These are phyloP conservation scores for Barnettozyma siamensis DNA, from an alignment of 805 yeast species.

Conservation along the genomic window DNA sequence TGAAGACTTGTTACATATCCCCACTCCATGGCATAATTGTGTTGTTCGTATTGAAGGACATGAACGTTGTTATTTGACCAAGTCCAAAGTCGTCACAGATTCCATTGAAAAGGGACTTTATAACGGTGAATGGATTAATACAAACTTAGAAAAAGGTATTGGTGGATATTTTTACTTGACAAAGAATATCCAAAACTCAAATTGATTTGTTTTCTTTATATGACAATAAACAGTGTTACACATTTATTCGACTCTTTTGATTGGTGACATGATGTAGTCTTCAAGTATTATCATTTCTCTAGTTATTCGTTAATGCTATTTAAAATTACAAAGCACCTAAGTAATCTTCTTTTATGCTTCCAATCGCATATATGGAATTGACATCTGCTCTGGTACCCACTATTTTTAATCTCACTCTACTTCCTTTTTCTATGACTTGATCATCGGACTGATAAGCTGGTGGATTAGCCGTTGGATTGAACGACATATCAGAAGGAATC, in stretches of 20 bases:
- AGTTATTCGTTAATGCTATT: constrained; percentile 3
- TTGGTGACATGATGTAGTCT: too few relatives aligned
- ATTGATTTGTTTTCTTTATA: too few relatives aligned
- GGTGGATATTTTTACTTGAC: constrained; percentile 28
- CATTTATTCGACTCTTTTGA: too few relatives aligned
- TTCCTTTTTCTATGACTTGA: constrained; percentile 90
- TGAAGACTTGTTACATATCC: constrained; percentile 54
- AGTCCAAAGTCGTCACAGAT: constrained; percentile 31
- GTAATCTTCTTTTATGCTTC: constrained; percentile 96
- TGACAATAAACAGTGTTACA: too few relatives aligned
- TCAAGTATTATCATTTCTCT: background rate
- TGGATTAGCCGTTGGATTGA: constrained; percentile 93
- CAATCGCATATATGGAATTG: constrained; percentile 94
- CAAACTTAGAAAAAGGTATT: constrained; percentile 26
- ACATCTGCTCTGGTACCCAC: constrained; percentile 98
- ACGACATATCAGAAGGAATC: constrained; percentile 90
- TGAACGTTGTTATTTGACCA: constrained; percentile 29
- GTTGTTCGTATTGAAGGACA: constrained; percentile 38
- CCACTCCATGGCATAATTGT: constrained; percentile 64
- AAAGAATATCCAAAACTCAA: constrained; percentile 1
- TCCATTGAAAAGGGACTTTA: constrained; percentile 31
- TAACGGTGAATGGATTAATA: constrained; percentile 31
- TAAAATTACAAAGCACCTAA: constrained; percentile 63
- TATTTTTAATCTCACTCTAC: constrained; percentile 88
- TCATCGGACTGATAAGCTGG: constrained; percentile 97